These are phyloP conservation scores for Wickerhamomyces sp. DNA, from an alignment of 1,139 yeast species.

Conservation along the genomic window DNA sequence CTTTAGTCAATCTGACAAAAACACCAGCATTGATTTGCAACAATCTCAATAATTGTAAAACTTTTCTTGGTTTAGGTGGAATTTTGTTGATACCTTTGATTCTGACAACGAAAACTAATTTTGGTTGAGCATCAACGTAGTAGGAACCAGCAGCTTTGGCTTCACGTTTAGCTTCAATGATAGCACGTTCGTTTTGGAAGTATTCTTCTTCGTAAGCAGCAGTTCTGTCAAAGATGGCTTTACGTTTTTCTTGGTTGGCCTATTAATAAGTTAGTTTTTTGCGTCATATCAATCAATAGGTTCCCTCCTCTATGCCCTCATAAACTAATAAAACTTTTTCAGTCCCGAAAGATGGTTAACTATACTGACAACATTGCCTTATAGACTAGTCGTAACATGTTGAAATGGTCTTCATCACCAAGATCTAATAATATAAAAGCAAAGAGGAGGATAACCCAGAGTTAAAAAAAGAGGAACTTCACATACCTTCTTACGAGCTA, in stretches of 20 bases:
- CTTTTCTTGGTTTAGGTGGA: conserved; percentile 99
- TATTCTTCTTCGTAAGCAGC: conserved; percentile 98
- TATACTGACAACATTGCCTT: conserved; percentile 83
- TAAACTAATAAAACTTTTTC: conserved; percentile 33
- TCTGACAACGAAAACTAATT: conserved; percentile 96
- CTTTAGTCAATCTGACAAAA: conserved; percentile 97
- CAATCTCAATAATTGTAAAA: conserved; percentile 94
- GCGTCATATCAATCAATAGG: conserved; percentile 13
- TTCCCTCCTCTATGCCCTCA: no score
- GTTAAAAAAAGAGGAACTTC: conserved; percentile 14
- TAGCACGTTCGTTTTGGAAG: conserved; percentile 90
- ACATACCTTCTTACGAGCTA: conserved; percentile 88
- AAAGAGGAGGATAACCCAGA: conserved; percentile 1
- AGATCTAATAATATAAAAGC: conserved; percentile 21
- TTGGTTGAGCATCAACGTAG: conserved; percentile 97
- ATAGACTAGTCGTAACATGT: conserved; percentile 68
- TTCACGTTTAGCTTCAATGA: conserved; percentile 89
- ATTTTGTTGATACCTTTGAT: conserved; percentile 99
- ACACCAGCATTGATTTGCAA: conserved; percentile 98
- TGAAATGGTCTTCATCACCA: conserved; percentile 64
- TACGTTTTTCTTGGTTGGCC: conserved; percentile 90
- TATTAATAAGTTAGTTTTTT: conserved; percentile 27
- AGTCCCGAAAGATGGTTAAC: conserved; percentile 99
- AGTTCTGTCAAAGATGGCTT: conserved; percentile 94
- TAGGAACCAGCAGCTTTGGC: conserved; percentile 95